Base-by-base conservation (phyloP, 2,329 filamentous ascomycete genomes). In the Neopestalotiopsis sp. region DNA sequence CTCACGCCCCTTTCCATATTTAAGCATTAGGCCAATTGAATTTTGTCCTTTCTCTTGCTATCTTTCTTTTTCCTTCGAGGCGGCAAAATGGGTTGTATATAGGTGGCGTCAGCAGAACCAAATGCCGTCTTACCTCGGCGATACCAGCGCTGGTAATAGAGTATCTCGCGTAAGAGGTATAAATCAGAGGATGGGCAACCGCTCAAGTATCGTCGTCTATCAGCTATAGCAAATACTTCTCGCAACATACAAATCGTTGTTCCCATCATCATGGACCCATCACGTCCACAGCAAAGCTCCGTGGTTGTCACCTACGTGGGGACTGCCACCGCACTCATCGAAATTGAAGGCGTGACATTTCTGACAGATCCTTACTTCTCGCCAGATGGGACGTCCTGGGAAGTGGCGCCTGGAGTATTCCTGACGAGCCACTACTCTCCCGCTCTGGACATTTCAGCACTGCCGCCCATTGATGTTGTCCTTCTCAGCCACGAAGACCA, bases 401-500 rank as follows among this genome's bases (percentile, higher is more conserved):
- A 79, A 6, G 17, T 73, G 1, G 76, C 76, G 30, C 42, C 73
- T 5, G 30, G 64, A 1, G 38, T 76, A 2, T 66, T 53, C 1
- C 75, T 84, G 10, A 78, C 76, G 14, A 77, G 72, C 30, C 72
- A 74, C 13, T 75, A 80, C 38, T 69, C 71, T 1, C 81, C 83
- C 0, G 81, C 81, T 2, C 70, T 85, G 0, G 65, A 70, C 0
- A 75, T 86, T 0, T 70, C 78, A 1, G 67, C 82, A 1, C 77
- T 86, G 0, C 85, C 85, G 0, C 74, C 75, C 10, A 84, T 87
- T 70, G 84, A 86, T 64, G 84, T 80, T n/a, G 76, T 87, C 3
- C 78, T 86, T 0, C 78, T 87, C 9, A 85, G 82, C 73, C 85
- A 87, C 68, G 85, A 87, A 73, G 83, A 87, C 73, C 85, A 87